Evolutionary conservation across 495 filamentous ascomycete species (phyloP), one percentile per base, ranked within the genome.

Genomic region (Aspergillus nidulans): DNA sequence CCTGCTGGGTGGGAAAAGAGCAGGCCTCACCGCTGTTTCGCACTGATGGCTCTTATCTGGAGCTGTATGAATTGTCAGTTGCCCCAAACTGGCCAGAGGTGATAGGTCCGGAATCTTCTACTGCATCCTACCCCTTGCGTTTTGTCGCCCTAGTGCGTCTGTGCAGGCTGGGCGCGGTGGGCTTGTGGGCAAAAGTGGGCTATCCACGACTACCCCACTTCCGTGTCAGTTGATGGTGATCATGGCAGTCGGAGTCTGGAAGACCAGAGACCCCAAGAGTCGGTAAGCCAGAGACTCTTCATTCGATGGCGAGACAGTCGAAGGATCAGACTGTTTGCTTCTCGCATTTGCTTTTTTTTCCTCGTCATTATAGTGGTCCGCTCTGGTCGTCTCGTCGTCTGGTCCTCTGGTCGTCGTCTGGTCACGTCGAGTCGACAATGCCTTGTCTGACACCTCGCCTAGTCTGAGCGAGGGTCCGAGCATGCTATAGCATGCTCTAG

Each of bases 41-140:
- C 36, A 20, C 21, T 28, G 49, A 52, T 42, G 30, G 18, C 49
- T 52, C 34, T 52, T 36, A 36, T 49, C 46, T 52, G n/a, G 12
- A 25, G 32, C 38, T 28, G 38, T 28, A 41, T 41, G 34, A 52
- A 52, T 52, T 42, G 34, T 28, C 49, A 52, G 36, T 50, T 42
- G 38, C 24, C n/a, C 24, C 32, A 32, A 54, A 48, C 48, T 58
- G 51, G 60, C 51, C 46, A 55, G 25, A 49, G 49, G 42, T 43
- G 56, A 64, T 64, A 64, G 62, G 62, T 53, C 55, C 58, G 58
- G 58, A 52, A 61, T 20, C 55, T 59, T 61, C 55, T 64, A 56
- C 58, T 56, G 55, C 52, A 52, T 58, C 61, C 50, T 58, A 60
- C 62, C 62, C 62, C 62, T 64, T 64, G 62, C 62, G 62, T 64